Conservation (phyloP, 2,329 filamentous ascomycete genomes). For the Monosporascus ibericus region DNA sequence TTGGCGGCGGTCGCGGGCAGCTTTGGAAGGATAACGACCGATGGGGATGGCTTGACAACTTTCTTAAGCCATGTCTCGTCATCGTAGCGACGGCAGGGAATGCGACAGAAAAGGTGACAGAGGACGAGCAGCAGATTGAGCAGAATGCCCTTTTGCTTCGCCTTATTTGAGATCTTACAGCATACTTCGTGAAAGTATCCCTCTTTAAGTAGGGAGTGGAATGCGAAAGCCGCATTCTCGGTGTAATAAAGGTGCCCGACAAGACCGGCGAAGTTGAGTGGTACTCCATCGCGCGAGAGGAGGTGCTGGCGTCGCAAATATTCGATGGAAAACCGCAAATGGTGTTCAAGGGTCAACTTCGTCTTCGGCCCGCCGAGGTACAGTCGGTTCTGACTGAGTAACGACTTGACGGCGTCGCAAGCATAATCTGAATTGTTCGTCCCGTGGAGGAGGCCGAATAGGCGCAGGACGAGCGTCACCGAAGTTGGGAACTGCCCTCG, state of each 20-base stretch:
- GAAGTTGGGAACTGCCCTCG: constrained; percentile 75
- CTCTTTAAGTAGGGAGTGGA: constrained; percentile 65
- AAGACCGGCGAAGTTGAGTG: constrained; percentile 66
- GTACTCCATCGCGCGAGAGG: constrained; percentile 52
- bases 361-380: constrained; percentile 65
- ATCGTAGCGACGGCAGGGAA: constrained; percentile 38
- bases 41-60: constrained; percentile 51
- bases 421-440: constrained; percentile 60
- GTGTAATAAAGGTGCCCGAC: constrained; percentile 72
- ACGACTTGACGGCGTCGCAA: constrained; percentile 53
- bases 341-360: constrained; percentile 65
- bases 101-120: constrained; percentile 63
- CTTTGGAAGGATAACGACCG: constrained; percentile 57
- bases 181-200: constrained; percentile 65
- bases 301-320: constrained; percentile 66
- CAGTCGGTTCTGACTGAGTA: constrained; percentile 64
- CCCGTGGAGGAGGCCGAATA: constrained; percentile 61
- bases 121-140: constrained; percentile 62
- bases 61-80: constrained; percentile 41
- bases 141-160: constrained; percentile 37
- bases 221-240: constrained; percentile 69
- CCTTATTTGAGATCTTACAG: constrained; percentile 44
- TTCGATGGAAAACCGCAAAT: constrained; percentile 75
- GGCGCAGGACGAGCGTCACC: constrained; percentile 62
- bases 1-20: constrained; percentile 52